A percentile compares a stretch with the other conserved stretches of the same genome.
Conservation (phyloP, 352 stramenopile genomes). For the Aphanomyces cochlioides region DNA sequence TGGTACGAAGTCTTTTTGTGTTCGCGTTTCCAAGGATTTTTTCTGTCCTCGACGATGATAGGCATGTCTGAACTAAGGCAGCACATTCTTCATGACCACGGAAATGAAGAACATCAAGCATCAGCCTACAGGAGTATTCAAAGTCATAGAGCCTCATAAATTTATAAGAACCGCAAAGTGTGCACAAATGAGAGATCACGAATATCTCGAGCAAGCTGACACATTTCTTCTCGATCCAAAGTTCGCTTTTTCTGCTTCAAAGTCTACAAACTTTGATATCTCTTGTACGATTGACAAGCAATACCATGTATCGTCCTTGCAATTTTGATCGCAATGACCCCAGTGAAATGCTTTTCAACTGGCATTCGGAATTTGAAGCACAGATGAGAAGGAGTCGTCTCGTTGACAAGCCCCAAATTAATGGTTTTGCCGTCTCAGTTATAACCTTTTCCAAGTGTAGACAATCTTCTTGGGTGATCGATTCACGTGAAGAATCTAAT, state of each 20-base stretch:
- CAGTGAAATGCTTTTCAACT: slow-evolving; percentile 10
- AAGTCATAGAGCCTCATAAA: slow-evolving; percentile 7
- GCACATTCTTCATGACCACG: neutral
- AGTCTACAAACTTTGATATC: neutral
- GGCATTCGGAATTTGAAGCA: neutral
- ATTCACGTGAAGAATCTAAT: neutral
- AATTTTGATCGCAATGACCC: neutral
- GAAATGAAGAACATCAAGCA: neutral
- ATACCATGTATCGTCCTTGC: slow-evolving; percentile 6
- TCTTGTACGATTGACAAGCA: neutral
- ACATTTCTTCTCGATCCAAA: neutral
- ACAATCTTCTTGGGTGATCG: neutral
- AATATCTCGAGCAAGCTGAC: neutral
- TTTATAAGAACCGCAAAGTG: slow-evolving; percentile 15
- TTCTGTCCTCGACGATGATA: too few species aligned
- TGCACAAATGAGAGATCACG: slow-evolving; percentile 22
- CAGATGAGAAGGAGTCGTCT: slow-evolving; percentile 2
- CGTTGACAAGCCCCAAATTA: slow-evolving; percentile 12
- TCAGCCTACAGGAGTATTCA: neutral
- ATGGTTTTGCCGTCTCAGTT: neutral
- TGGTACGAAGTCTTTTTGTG: too few species aligned
- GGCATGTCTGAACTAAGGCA: neutral
- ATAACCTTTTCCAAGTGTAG: neutral
- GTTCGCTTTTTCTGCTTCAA: neutral
- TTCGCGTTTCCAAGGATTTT: too few species aligned